Evolutionary conservation across 176 grass and related monocot species (phyloP).

Genomic region (Eleusine indica): DNA sequence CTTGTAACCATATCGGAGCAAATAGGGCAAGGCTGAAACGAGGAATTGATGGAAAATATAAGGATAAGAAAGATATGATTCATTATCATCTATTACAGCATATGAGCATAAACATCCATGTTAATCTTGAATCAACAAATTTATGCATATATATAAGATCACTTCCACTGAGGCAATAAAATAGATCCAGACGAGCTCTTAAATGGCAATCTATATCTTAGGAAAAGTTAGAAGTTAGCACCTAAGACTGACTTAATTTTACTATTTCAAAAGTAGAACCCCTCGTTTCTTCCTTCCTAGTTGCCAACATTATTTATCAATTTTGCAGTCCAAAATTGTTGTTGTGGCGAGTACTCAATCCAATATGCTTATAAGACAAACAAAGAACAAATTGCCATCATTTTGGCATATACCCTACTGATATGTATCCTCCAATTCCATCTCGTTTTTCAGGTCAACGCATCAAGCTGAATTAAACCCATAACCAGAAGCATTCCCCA

Average conservation of each 20-base stretch:
- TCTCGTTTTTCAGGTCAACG: conserved; percentile 28
- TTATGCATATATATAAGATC: background rate
- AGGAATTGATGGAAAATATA: background rate
- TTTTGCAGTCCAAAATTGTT: background rate
- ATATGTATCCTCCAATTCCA: background rate
- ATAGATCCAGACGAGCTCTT: background rate
- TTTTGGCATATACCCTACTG: background rate
- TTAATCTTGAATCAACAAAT: background rate
- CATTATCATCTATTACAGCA: background rate
- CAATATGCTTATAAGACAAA: background rate
- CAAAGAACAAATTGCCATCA: background rate
- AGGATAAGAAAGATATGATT: background rate
- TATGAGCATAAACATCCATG: background rate
- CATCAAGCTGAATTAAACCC: background rate
- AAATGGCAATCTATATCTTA: background rate
- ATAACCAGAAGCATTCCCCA: background rate
- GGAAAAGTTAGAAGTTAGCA: background rate
- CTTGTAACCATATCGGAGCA: conserved; percentile 67
- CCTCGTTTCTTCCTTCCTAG: background rate
- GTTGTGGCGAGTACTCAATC: background rate
- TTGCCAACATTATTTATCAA: background rate
- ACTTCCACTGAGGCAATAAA: conserved; percentile 1
- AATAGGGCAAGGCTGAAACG: conserved; percentile 82
- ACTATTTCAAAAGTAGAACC: background rate
- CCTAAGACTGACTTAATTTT: background rate